These are phyloP conservation scores for Pleurotus giganteus DNA, from an alignment of 768 basidiomycete genomes.

Conservation along the genomic window DNA sequence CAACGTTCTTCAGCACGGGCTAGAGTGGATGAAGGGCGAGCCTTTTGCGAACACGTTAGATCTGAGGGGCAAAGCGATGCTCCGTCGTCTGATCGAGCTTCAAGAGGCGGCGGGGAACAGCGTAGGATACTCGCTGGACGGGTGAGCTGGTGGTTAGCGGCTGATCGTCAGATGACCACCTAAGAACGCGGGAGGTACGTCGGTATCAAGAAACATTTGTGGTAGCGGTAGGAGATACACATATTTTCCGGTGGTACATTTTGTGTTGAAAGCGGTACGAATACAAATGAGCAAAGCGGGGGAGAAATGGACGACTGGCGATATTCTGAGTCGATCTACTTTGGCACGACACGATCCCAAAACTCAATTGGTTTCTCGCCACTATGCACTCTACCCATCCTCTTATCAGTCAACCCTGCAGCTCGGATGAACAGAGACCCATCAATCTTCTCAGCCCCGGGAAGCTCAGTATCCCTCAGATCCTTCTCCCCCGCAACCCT, in stretches of 20 bases:
- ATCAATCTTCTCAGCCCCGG: constrained; percentile 48
- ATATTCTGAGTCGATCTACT: not conserved
- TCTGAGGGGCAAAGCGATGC: constrained; percentile 49
- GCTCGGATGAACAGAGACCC: constrained; percentile 57
- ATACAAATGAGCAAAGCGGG: too few species aligned
- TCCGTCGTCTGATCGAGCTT: constrained; percentile 55
- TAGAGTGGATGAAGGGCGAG: constrained; percentile 64
- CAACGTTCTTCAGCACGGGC: constrained; percentile 73
- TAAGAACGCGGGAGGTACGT: too few species aligned
- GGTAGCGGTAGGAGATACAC: too few species aligned
- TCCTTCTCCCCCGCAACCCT: constrained; percentile 23
- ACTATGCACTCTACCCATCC: constrained; percentile 26
- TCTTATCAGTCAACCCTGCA: constrained; percentile 46
- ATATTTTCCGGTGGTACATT: too few species aligned
- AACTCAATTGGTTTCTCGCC: constrained; percentile 17
- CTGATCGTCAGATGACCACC: not conserved
- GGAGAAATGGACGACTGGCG: too few species aligned
- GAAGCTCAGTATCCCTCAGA: constrained; percentile 30
- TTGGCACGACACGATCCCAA: constrained; percentile 3
- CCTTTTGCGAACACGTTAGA: constrained; percentile 46
- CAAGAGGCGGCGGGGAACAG: constrained; percentile 26
- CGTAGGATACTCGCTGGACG: constrained; percentile 3
- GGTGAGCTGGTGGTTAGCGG: not conserved
- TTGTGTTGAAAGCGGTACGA: too few species aligned
- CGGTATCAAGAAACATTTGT: too few species aligned